These are phyloP conservation scores for Plasmodium blacklocki DNA, from an alignment of 169 alveolate genomes.

Conservation along the genomic window DNA sequence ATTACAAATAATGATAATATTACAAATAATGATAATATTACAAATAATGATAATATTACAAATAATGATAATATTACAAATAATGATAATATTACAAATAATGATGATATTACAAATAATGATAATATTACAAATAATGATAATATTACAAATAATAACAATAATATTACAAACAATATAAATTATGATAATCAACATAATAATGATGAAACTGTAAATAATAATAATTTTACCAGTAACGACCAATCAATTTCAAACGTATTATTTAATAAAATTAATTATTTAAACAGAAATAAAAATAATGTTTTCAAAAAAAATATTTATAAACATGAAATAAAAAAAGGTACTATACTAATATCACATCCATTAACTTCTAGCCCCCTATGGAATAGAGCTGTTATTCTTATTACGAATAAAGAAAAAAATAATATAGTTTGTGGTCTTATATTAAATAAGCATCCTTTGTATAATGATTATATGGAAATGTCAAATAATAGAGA, in stretches of 20 bases:
- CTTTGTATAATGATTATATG: conserved; percentile 37
- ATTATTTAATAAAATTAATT: neutral
- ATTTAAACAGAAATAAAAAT: neutral
- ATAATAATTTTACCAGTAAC: neutral
- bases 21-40: no score
- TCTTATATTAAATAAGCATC: conserved; percentile 62
- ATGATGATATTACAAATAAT: neutral
- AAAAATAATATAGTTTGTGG: conserved; percentile 73
- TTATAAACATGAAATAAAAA: conserved; percentile 47
- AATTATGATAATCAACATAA: neutral
- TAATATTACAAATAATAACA: neutral
- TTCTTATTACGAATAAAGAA: conserved; percentile 52
- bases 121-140: neutral
- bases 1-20: no score
- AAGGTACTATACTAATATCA: conserved; percentile 43
- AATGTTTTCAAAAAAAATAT: conserved; percentile 12
- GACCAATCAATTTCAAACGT: no score
- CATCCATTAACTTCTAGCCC: conserved; percentile 58
- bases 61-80: no score
- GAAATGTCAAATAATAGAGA: conserved; percentile 28
- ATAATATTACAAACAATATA: neutral
- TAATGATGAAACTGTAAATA: neutral
- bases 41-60: no score
- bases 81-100: no score
- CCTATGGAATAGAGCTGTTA: conserved; percentile 55